Conservation (phyloP, 495 filamentous ascomycete species). For the Polyplosphaeria fusca region DNA sequence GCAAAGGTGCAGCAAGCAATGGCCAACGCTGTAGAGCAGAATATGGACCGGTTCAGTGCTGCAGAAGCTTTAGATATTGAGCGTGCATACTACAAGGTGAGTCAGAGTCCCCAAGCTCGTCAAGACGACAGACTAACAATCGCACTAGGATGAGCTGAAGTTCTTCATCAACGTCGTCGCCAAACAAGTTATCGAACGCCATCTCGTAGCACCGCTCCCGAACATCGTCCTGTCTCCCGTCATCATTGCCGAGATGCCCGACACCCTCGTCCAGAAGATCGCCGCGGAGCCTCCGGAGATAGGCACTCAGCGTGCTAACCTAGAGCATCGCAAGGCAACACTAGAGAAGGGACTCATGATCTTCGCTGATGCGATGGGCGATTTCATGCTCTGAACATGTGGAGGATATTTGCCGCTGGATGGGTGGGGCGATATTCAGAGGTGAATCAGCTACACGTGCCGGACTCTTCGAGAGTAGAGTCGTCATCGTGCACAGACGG, state of each 20-base stretch:
- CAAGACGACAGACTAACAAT: neutral
- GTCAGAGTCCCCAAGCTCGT: neutral
- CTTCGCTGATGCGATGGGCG: conserved; percentile 34
- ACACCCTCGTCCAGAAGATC: conserved; percentile 34
- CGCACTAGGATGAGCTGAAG: conserved; percentile 34
- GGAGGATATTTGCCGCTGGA: too few species aligned
- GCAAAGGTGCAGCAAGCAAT: neutral
- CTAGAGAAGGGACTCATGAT: conserved; percentile 34
- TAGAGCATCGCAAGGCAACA: conserved; percentile 29
- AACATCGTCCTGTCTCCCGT: conserved; percentile 33
- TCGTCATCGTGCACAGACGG: too few species aligned
- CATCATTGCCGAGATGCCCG: conserved; percentile 30
- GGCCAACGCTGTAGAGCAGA: conserved; percentile 6
- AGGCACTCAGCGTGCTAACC: conserved; percentile 15
- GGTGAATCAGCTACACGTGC: too few species aligned
- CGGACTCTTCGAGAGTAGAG: too few species aligned
- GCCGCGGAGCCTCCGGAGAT: conserved; percentile 34
- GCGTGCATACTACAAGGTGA: conserved; percentile 31
- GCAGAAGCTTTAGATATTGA: conserved; percentile 31
- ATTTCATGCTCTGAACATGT: conserved; percentile 8
- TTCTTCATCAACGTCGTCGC: conserved; percentile 37
- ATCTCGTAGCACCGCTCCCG: conserved; percentile 34
- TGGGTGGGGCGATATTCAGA: too few species aligned
- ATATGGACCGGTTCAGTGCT: conserved; percentile 33
- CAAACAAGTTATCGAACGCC: conserved; percentile 41